These are phyloP conservation scores for Pseudopyricularia javanii DNA, from an alignment of 2,329 filamentous ascomycete genomes.

Conservation along the genomic window DNA sequence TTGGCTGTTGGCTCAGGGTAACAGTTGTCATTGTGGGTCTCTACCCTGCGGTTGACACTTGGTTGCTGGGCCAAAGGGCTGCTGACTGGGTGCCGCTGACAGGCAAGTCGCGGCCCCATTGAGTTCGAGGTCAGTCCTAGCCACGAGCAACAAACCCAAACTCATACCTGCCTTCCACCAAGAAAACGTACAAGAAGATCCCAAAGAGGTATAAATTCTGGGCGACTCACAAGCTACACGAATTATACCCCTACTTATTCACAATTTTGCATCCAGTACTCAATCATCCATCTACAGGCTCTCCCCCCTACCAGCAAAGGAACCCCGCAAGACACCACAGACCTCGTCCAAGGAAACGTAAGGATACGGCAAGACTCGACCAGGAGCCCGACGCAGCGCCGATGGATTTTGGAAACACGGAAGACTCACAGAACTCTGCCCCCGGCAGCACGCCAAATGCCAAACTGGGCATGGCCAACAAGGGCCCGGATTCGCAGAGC, in stretches of 20 bases:
- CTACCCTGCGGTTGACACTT: not conserved
- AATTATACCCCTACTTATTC: not conserved
- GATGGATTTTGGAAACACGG: slow-evolving; percentile 39
- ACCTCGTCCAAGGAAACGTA: not conserved
- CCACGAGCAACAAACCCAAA: not conserved
- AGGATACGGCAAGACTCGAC: not conserved
- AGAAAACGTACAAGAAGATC: not conserved
- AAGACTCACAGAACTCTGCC: slow-evolving; percentile 56
- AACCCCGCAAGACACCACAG: not conserved
- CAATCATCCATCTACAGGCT: not conserved
- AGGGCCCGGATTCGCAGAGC: slow-evolving; percentile 54
- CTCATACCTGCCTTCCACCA: not conserved
- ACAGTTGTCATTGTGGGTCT: not conserved
- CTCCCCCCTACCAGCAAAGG: not conserved
- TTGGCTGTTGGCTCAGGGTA: not conserved
- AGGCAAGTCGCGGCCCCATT: not conserved
- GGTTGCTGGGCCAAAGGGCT: not conserved
- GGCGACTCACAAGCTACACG: not conserved
- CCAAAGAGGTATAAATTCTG: not conserved
- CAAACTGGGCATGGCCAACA: slow-evolving; percentile 49
- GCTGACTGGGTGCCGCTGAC: not conserved
- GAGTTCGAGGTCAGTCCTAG: not conserved
- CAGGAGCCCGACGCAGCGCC: not conserved
- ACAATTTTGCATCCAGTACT: not conserved
- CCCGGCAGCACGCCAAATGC: slow-evolving; percentile 48